These are phyloP conservation scores for Blastobotrys proliferans DNA, from an alignment of 1,139 yeast genomes.

Conservation along the genomic window DNA sequence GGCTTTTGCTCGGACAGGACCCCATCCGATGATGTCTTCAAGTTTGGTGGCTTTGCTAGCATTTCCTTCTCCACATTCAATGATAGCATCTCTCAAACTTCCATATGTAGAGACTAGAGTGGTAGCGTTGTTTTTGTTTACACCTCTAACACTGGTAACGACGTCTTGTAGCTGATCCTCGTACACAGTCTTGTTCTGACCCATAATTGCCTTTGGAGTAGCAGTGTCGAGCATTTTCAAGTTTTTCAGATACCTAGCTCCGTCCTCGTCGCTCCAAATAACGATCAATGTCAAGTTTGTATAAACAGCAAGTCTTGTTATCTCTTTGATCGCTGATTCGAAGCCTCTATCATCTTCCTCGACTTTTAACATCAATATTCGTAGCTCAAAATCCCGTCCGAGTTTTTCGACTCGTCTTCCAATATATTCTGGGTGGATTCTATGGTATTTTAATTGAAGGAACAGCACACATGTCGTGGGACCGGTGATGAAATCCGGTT, in stretches of 20 bases:
- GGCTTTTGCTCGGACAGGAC: conserved; percentile 48
- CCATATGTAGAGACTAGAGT: conserved; percentile 52
- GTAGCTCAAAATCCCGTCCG: conserved; percentile 45
- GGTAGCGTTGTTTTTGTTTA: conserved; percentile 58
- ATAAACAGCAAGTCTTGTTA: conserved; percentile 59
- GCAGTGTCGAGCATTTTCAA: conserved; percentile 34
- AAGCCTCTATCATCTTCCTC: conserved; percentile 56
- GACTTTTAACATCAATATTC: conserved; percentile 67
- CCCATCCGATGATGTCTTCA: conserved; percentile 48
- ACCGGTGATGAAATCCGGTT: conserved; percentile 61
- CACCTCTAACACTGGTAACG: conserved; percentile 48
- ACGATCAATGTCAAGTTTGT: conserved; percentile 63
- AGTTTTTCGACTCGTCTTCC: conserved; percentile 62
- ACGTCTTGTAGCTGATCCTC: conserved; percentile 49
- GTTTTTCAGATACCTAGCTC: conserved; percentile 63
- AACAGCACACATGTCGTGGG: conserved; percentile 66
- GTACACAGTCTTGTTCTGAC: conserved; percentile 43
- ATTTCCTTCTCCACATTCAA: conserved; percentile 37
- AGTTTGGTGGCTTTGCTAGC: conserved; percentile 26
- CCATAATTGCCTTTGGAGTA: conserved; percentile 40
- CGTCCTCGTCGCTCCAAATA: conserved; percentile 83
- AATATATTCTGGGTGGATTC: conserved; percentile 82
- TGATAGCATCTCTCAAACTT: conserved; percentile 45
- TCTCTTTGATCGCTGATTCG: conserved; percentile 65
- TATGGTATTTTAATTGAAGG: conserved; percentile 73